Evolutionary conservation across 2,329 filamentous ascomycete species (phyloP).

Genomic region (Tolypocladium nubicola): DNA sequence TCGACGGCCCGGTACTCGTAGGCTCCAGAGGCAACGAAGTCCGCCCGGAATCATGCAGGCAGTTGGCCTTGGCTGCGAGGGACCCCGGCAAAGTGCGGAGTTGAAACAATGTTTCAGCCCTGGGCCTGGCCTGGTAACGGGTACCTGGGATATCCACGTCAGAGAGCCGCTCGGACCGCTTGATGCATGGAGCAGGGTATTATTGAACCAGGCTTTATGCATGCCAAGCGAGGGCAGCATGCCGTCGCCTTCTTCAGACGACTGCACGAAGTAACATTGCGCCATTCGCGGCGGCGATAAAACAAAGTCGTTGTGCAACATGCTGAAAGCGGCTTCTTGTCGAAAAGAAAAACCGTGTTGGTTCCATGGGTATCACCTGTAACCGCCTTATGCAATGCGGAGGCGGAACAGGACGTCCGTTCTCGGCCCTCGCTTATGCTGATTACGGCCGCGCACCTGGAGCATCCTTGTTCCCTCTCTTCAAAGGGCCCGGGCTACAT

Average conservation of each 20-base stretch:
- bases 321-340: neutral
- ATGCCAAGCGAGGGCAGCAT: neutral
- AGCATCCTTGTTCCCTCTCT: neutral
- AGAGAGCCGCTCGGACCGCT: neutral
- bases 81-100: neutral
- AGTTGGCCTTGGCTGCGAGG: neutral
- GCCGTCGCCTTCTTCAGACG: neutral
- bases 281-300: neutral
- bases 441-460: neutral
- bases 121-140: neutral
- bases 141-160: neutral
- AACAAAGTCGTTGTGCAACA: neutral
- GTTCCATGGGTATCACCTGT: neutral
- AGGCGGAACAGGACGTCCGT: neutral
- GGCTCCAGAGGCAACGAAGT: neutral
- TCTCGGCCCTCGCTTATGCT: neutral
- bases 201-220: neutral
- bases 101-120: slow-evolving; percentile 2
- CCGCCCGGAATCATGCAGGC: neutral
- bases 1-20: neutral
- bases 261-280: neutral
- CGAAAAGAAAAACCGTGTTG: neutral
- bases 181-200: neutral
- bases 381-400: neutral
- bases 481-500: neutral